These are phyloP conservation scores for Zanthoxylum bungeanum DNA, from an alignment of 345 rosid species.

Conservation along the genomic window DNA sequence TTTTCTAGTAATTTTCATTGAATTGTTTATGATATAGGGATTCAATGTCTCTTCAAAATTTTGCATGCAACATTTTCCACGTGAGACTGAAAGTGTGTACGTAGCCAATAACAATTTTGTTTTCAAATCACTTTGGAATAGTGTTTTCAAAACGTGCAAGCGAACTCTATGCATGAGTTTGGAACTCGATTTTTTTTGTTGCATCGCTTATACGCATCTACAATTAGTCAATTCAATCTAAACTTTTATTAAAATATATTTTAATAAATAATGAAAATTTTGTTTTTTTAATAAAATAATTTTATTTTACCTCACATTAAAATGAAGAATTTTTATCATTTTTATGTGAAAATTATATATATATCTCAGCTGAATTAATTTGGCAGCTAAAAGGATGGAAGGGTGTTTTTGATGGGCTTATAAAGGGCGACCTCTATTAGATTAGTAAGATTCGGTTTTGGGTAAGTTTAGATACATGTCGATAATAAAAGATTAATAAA, in stretches of 20 bases:
- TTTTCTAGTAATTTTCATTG: not conserved
- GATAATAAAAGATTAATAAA: too few species aligned
- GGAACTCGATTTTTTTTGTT: not conserved
- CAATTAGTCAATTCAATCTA: too few species aligned
- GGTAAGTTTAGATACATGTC: too few species aligned
- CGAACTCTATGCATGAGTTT: slow-evolving; percentile 12
- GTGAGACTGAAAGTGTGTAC: not conserved
- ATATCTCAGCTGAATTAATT: too few species aligned
- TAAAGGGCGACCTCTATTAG: too few species aligned
- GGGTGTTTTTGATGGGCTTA: too few species aligned
- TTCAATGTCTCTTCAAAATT: not conserved
- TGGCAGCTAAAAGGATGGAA: too few species aligned
- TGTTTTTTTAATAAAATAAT: not conserved
- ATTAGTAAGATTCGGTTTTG: too few species aligned
- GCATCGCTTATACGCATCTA: not conserved
- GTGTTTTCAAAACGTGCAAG: slow-evolving; percentile 21
- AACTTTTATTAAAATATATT: too few species aligned
- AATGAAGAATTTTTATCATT: too few species aligned
- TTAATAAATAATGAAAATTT: not conserved
- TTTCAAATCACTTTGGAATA: not conserved
- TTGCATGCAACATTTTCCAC: not conserved
- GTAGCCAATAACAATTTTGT: not conserved
- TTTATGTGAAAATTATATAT: too few species aligned
- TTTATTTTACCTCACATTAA: too few species aligned
- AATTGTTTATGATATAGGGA: not conserved